These are phyloP conservation scores for Trichoderma atroviride DNA, from an alignment of 2,329 filamentous ascomycete genomes.

Conservation along the genomic window DNA sequence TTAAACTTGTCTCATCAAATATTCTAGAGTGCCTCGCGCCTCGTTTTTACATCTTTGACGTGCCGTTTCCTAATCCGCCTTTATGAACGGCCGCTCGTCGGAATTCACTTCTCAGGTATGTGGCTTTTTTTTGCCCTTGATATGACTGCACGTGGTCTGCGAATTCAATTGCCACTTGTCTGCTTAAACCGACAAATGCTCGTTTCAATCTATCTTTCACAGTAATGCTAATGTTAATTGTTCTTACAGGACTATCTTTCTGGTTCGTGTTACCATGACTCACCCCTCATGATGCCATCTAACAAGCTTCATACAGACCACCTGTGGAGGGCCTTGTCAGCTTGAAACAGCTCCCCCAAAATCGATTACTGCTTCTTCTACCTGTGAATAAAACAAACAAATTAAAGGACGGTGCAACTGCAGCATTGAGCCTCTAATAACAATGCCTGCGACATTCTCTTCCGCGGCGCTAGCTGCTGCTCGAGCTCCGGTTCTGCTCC, in stretches of 20 bases:
- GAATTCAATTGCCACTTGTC: background rate
- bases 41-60: slow-evolving; percentile 25
- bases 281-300: slow-evolving; percentile 40
- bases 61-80: slow-evolving; percentile 57
- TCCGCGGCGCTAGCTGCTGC: slow-evolving; percentile 51
- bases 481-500: slow-evolving; percentile 60
- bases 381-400: slow-evolving; percentile 1
- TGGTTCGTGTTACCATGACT: slow-evolving; percentile 58
- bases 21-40: slow-evolving; percentile 28
- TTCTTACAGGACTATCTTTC: slow-evolving; percentile 71
- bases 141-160: background rate
- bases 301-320: slow-evolving; percentile 41
- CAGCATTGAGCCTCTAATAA: slow-evolving; percentile 41
- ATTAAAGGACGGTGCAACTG: slow-evolving; percentile 39
- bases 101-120: slow-evolving; percentile 84
- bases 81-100: slow-evolving; percentile 84
- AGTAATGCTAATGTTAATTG: slow-evolving; percentile 11
- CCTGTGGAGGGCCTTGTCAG: slow-evolving; percentile 47
- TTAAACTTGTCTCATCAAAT: background rate
- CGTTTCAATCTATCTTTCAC: background rate
- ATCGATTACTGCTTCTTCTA: background rate
- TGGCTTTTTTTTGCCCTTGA: slow-evolving; percentile 22
- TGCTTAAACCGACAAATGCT: background rate
- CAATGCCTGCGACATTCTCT: slow-evolving; percentile 46
- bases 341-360: slow-evolving; percentile 30